Percentiles rank a stretch among this genome's conserved stretches.
phyloP scores from a whole-genome alignment of 164 flowering plant genomes.

The Warburgia ugandensis region DNA sequence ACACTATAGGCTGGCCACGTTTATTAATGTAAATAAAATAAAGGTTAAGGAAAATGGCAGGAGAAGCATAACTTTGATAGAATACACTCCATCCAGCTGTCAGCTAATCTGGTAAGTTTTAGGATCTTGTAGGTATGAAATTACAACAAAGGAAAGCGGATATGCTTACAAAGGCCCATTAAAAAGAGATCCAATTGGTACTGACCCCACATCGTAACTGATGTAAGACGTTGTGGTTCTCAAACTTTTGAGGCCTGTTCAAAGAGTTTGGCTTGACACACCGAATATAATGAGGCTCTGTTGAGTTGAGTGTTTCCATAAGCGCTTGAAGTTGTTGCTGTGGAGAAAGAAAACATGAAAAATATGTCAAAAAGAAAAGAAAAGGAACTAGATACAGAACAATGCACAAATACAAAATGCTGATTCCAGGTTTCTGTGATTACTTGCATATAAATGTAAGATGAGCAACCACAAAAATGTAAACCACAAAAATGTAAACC shows the following conservation, averaged over 20 bases:
- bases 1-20: too few relatives aligned
- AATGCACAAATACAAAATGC: background rate
- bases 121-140: too few relatives aligned
- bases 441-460: background rate
- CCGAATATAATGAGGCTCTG: constrained; percentile 96
- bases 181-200: constrained; percentile 1
- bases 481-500: too few relatives aligned
- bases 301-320: constrained; percentile 89
- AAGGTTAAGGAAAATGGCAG: too few relatives aligned
- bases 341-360: constrained; percentile 8
- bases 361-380: constrained; percentile 8
- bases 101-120: too few relatives aligned
- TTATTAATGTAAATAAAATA: too few relatives aligned
- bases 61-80: too few relatives aligned
- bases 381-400: background rate
- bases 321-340: constrained; percentile 99
- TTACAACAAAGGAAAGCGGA: background rate
- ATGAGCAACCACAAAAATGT: background rate
- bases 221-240: constrained; percentile 76
- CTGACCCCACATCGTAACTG: constrained; percentile 98
- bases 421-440: background rate
- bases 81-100: too few relatives aligned
- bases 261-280: constrained; percentile 97
- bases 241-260: constrained; percentile 83
- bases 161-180: background rate